A percentile compares a stretch with the other conserved stretches of the same genome.
These are phyloP conservation scores for Candida stauntonica DNA, from an alignment of 805 yeast species.

Conservation along the genomic window DNA sequence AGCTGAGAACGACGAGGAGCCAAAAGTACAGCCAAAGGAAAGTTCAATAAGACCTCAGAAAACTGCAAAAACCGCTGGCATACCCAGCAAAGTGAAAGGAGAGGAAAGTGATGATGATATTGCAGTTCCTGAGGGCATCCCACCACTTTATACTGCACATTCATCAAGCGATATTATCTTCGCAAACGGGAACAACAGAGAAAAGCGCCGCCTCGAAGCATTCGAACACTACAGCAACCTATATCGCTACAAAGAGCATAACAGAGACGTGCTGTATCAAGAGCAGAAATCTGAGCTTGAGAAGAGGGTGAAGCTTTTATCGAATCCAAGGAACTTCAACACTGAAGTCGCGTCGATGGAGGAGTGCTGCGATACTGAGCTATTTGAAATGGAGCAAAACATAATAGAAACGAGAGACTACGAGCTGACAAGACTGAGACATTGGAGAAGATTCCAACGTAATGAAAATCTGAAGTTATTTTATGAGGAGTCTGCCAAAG, in stretches of 20 bases:
- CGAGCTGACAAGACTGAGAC: constrained; percentile 27
- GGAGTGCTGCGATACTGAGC: constrained; percentile 5
- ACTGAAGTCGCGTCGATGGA: constrained; percentile 5
- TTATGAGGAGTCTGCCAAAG: constrained; percentile 24
- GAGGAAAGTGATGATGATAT: constrained; percentile 1
- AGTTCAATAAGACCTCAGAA: constrained; percentile 1
- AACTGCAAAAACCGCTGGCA: not conserved
- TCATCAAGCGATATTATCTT: constrained; percentile 21
- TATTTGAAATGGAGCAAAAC: constrained; percentile 26
- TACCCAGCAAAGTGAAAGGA: not conserved
- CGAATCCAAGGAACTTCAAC: constrained; percentile 5
- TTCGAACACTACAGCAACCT: constrained; percentile 22
- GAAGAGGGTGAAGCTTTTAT: constrained; percentile 1
- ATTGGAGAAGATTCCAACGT: constrained; percentile 24
- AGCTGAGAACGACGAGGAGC: constrained; percentile 1
- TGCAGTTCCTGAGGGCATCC: not conserved
- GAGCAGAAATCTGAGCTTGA: constrained; percentile 5
- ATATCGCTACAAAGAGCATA: constrained; percentile 17
- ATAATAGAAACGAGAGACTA: constrained; percentile 31
- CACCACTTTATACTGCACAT: constrained; percentile 2
- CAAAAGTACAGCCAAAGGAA: not conserved
- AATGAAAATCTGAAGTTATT: constrained; percentile 25
- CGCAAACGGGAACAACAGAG: constrained; percentile 28
- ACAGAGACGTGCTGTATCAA: constrained; percentile 9
- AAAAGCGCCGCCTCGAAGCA: constrained; percentile 24